Evolutionary conservation across 2,329 filamentous ascomycete species (phyloP).

Genomic region (Exophiala aquamarina): DNA sequence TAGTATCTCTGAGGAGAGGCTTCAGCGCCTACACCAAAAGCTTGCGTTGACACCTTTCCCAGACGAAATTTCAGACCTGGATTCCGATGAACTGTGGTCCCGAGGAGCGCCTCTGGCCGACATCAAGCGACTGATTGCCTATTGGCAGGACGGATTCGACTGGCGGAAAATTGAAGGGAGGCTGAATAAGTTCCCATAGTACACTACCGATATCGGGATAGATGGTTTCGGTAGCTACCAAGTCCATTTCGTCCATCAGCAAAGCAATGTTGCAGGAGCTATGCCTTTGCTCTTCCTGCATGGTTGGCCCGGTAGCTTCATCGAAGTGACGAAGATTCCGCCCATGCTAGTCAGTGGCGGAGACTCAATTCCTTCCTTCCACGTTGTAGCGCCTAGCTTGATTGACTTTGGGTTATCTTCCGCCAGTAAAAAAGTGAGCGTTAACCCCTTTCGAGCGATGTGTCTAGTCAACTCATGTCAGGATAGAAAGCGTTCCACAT

Average conservation of each 20-base stretch:
- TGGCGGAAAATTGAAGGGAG: slow-evolving; percentile 61
- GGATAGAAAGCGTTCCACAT: slow-evolving; percentile 58
- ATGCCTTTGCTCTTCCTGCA: slow-evolving; percentile 37
- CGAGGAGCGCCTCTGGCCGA: slow-evolving; percentile 39
- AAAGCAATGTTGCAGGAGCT: slow-evolving; percentile 27
- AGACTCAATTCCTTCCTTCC: slow-evolving; percentile 45
- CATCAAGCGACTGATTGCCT: slow-evolving; percentile 34
- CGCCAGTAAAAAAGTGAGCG: no score
- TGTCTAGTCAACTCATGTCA: no score
- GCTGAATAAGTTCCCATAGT: slow-evolving; percentile 62
- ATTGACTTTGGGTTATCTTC: neutral
- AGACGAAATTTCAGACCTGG: slow-evolving; percentile 39
- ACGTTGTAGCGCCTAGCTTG: slow-evolving; percentile 54
- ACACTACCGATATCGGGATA: slow-evolving; percentile 44
- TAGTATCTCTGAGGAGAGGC: slow-evolving; percentile 31
- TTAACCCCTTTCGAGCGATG: no score
- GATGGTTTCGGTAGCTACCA: slow-evolving; percentile 67
- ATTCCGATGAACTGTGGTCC: slow-evolving; percentile 47
- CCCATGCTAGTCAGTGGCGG: slow-evolving; percentile 40
- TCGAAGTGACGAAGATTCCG: slow-evolving; percentile 59
- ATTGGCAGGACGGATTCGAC: slow-evolving; percentile 49
- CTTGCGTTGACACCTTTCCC: slow-evolving; percentile 37
- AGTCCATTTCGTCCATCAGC: slow-evolving; percentile 28
- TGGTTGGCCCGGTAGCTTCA: slow-evolving; percentile 39
- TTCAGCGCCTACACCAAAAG: slow-evolving; percentile 36